phyloP scores from a whole-genome alignment of 352 stramenopile species.

The Thalassiosira livingstoniorum region DNA sequence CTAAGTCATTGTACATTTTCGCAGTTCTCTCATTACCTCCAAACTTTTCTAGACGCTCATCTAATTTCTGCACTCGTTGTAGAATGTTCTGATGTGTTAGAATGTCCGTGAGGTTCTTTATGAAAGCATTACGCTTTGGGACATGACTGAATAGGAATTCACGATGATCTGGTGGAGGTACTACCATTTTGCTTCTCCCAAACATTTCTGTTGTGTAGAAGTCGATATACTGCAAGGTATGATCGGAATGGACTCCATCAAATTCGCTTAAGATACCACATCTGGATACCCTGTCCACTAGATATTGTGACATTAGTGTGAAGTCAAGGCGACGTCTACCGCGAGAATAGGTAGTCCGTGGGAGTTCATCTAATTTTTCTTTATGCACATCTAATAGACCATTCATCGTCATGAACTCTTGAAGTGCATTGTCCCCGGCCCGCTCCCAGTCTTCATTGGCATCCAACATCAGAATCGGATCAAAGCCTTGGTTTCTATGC shows the following conservation, averaged over 20 bases:
- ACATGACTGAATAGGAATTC: too few relatives aligned
- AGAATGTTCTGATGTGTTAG: too few relatives aligned
- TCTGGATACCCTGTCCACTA: background rate
- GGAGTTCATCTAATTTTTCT: background rate
- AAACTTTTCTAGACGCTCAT: too few relatives aligned
- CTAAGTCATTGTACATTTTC: too few relatives aligned
- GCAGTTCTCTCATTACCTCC: too few relatives aligned
- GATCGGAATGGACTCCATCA: background rate
- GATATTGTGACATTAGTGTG: background rate
- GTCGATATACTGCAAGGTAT: too few relatives aligned
- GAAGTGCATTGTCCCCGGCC: background rate
- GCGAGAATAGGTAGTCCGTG: background rate
- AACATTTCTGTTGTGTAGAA: too few relatives aligned
- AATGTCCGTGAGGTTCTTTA: too few relatives aligned
- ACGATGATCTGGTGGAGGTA: too few relatives aligned
- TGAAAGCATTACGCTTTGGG: too few relatives aligned
- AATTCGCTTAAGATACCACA: background rate
- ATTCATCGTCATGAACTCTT: constrained; percentile 11
- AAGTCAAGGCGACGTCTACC: background rate
- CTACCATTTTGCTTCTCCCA: too few relatives aligned
- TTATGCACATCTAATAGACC: constrained; percentile 10
- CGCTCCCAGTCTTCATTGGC: background rate
- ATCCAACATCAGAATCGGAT: constrained; percentile 24
- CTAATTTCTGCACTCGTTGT: too few relatives aligned
- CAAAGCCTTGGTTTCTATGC: background rate